Conservation (phyloP, 2,329 filamentous ascomycete genomes). For the Sclerotinia trifoliorum region DNA sequence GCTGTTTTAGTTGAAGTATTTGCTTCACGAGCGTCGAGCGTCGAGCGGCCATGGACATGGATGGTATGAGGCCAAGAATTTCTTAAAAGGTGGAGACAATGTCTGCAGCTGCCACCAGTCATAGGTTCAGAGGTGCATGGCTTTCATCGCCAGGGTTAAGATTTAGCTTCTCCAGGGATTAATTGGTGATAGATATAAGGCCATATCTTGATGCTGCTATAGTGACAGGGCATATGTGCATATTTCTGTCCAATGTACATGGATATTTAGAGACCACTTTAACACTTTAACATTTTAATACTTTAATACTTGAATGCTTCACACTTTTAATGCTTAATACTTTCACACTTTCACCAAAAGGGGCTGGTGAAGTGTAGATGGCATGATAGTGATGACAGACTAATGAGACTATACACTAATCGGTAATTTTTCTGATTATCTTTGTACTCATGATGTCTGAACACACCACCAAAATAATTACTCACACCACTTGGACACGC, state of each 20-base stretch:
- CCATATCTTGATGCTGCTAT: conserved; percentile 8
- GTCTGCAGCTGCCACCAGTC: conserved; percentile 18
- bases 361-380: not conserved
- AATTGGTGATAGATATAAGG: not conserved
- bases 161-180: not conserved
- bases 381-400: not conserved
- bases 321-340: no score
- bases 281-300: no score
- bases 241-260: not conserved
- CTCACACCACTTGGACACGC: conserved; percentile 6
- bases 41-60: conserved; percentile 16
- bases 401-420: not conserved
- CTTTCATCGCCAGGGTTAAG: not conserved
- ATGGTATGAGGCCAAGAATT: not conserved
- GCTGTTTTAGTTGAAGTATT: conserved; percentile 25
- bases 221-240: conserved; percentile 13
- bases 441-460: not conserved
- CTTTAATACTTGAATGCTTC: no score
- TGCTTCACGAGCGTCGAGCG: conserved; percentile 4
- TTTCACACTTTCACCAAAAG: not conserved
- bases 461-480: conserved; percentile 1
- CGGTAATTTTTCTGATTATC: conserved; percentile 7
- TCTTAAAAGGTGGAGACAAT: not conserved
- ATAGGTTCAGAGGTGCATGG: not conserved
- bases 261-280: conserved; percentile 4